phyloP scores from a whole-genome alignment of 1,284 basidiomycete species.

The Xerocomus minutiporus region DNA sequence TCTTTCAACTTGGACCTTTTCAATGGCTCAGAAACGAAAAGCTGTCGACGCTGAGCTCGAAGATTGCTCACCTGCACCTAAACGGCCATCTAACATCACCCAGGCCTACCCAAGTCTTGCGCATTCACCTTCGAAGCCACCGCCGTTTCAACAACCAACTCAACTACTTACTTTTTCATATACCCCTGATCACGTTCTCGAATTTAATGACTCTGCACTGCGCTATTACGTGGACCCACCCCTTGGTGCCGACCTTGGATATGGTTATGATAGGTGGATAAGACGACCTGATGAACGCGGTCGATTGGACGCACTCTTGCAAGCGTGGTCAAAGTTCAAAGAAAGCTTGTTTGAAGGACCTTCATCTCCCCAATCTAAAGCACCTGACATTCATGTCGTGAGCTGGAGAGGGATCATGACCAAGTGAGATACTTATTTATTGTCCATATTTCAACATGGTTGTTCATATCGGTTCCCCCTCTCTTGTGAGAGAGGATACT shows the following conservation, averaged over 20 bases:
- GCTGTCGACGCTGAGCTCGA: conserved; percentile 18
- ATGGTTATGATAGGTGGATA: conserved; percentile 68
- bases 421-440: conserved; percentile 54
- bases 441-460: conserved; percentile 5
- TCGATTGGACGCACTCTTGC: conserved; percentile 61
- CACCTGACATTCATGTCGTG: conserved; percentile 54
- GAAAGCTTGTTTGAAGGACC: conserved; percentile 35
- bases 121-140: conserved; percentile 28
- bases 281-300: conserved; percentile 61
- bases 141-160: conserved; percentile 57
- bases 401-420: conserved; percentile 92
- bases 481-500: conserved; percentile 58
- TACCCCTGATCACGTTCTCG: conserved; percentile 46
- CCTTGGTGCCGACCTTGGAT: conserved; percentile 51
- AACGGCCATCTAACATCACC: conserved; percentile 1
- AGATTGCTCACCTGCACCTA: conserved; percentile 3
- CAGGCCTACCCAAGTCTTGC: conserved; percentile 32
- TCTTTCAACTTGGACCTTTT: neutral
- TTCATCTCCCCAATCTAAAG: conserved; percentile 23
- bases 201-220: conserved; percentile 63
- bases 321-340: conserved; percentile 45
- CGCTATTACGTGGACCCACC: conserved; percentile 68
- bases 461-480: conserved; percentile 5
- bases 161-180: conserved; percentile 68
- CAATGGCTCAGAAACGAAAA: conserved; percentile 28